Evolutionary conservation across 768 basidiomycete species (phyloP).

Genomic region (Tricholoma furcatifolium): DNA sequence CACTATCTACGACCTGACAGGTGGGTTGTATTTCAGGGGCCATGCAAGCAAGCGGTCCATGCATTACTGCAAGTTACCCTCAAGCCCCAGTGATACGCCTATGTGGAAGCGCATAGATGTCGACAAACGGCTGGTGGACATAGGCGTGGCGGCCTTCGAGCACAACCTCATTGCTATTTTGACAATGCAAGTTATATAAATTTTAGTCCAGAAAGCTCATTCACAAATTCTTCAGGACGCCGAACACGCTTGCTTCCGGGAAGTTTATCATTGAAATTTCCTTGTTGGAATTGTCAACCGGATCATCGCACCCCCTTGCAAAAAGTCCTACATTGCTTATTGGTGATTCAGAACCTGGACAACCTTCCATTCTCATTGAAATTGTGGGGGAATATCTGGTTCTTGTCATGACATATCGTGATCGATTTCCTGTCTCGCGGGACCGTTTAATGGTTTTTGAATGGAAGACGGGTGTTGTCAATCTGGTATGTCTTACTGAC

Average conservation of each 20-base stretch:
- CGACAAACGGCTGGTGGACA: slow-evolving; percentile 34
- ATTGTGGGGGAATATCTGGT: slow-evolving; percentile 18
- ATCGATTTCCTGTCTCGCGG: background rate
- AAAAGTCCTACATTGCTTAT: slow-evolving; percentile 25
- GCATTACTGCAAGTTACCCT: slow-evolving; percentile 33
- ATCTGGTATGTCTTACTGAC: slow-evolving; percentile 7
- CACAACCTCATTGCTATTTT: slow-evolving; percentile 43
- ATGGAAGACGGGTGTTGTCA: slow-evolving; percentile 16
- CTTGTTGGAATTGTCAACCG: slow-evolving; percentile 7
- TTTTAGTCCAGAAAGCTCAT: background rate
- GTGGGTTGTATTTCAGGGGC: slow-evolving; percentile 38
- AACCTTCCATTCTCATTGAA: slow-evolving; percentile 15
- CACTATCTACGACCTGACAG: slow-evolving; percentile 42
- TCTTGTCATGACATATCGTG: slow-evolving; percentile 7
- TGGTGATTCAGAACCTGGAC: slow-evolving; percentile 10
- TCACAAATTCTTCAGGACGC: background rate
- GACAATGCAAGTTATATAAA: slow-evolving; percentile 31
- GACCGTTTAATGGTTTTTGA: slow-evolving; percentile 17
- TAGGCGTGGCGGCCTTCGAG: slow-evolving; percentile 40
- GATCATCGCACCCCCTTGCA: slow-evolving; percentile 15
- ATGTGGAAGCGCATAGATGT: slow-evolving; percentile 29
- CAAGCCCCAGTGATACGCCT: slow-evolving; percentile 17
- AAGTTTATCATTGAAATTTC: slow-evolving; percentile 1
- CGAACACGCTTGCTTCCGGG: background rate
- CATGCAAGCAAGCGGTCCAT: slow-evolving; percentile 22